phyloP scores from a whole-genome alignment of 176 grass and related monocot genomes.

The Oropetium thomaeum region DNA sequence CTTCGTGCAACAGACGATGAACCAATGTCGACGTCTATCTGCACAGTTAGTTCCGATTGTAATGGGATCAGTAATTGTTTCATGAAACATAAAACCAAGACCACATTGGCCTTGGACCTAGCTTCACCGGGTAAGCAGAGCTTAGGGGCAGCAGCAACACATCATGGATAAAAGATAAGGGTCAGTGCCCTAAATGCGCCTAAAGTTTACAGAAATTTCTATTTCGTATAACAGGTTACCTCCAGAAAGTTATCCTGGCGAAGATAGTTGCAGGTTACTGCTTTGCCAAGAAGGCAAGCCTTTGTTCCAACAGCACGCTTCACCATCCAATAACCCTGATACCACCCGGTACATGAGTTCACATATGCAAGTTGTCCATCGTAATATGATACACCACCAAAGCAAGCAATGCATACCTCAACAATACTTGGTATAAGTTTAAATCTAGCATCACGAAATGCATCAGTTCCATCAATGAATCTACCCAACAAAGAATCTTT shows the following conservation, averaged over 20 bases:
- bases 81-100: not conserved
- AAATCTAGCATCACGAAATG: slow-evolving; percentile 86
- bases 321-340: slow-evolving; percentile 98
- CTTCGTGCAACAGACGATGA: slow-evolving; percentile 92
- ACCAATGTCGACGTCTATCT: slow-evolving; percentile 98
- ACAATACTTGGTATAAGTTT: slow-evolving; percentile 97
- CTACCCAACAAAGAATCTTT: slow-evolving; percentile 80
- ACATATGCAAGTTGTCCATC: slow-evolving; percentile 30
- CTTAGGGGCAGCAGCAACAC: not conserved
- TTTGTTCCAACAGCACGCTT: slow-evolving; percentile 95
- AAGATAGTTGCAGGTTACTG: slow-evolving; percentile 93
- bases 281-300: slow-evolving; percentile 96
- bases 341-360: slow-evolving; percentile 9
- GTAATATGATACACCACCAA: slow-evolving; percentile 17
- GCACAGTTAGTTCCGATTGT: slow-evolving; percentile 37
- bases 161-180: not conserved
- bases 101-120: not conserved
- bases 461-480: slow-evolving; percentile 85
- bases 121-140: not conserved
- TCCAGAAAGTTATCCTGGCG: slow-evolving; percentile 91
- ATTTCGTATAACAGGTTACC: slow-evolving; percentile 39
- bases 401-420: slow-evolving; percentile 65
- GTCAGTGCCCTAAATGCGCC: not conserved
- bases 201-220: not conserved
- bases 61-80: not conserved